Percentiles rank a stretch among this genome's conserved stretches.
These are phyloP conservation scores for Harringtonia lauricola DNA, from an alignment of 2,329 filamentous ascomycete species.

Conservation along the genomic window DNA sequence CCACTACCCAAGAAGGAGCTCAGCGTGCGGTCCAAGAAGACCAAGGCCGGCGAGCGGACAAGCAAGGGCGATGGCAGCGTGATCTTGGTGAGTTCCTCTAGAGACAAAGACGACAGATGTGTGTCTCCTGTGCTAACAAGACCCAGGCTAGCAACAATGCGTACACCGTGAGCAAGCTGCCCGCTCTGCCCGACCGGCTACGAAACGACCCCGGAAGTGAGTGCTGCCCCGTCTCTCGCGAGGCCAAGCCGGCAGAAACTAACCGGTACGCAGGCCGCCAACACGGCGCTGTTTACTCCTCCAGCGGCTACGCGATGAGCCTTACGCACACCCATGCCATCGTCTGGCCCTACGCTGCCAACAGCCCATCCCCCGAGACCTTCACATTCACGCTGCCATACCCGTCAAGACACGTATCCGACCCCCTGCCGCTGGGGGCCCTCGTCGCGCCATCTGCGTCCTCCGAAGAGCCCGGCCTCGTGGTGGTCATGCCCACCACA, in stretches of 20 bases:
- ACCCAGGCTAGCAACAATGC: conserved; percentile 71
- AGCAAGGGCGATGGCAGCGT: conserved; percentile 58
- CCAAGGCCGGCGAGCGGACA: conserved; percentile 49
- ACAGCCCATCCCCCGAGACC: conserved; percentile 59
- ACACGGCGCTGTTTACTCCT: conserved; percentile 54
- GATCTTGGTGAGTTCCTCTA: conserved; percentile 40
- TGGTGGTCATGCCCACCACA: conserved; percentile 72
- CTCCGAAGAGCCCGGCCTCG: conserved; percentile 71
- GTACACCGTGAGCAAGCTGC: conserved; percentile 77
- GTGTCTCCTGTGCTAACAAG: conserved; percentile 2
- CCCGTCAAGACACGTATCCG: conserved; percentile 51
- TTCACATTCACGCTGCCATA: conserved; percentile 73
- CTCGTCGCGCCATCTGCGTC: conserved; percentile 71
- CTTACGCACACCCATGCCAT: conserved; percentile 74
- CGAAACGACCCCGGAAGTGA: conserved; percentile 54
- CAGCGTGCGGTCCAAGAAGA: conserved; percentile 50
- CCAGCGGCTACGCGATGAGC: conserved; percentile 63
- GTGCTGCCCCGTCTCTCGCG: conserved; percentile 15
- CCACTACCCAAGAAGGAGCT: conserved; percentile 38
- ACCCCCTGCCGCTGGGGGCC: conserved; percentile 70
- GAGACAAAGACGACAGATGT: not conserved
- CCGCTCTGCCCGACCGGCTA: conserved; percentile 69
- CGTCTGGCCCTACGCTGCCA: conserved; percentile 79
- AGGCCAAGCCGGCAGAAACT: conserved; percentile 1
- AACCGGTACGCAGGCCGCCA: conserved; percentile 39